Evolutionary conservation across 208 protist genomes (phyloP), one percentile per base, ranked within the genome.

Genomic region (Leishmania gerbilli): DNA sequence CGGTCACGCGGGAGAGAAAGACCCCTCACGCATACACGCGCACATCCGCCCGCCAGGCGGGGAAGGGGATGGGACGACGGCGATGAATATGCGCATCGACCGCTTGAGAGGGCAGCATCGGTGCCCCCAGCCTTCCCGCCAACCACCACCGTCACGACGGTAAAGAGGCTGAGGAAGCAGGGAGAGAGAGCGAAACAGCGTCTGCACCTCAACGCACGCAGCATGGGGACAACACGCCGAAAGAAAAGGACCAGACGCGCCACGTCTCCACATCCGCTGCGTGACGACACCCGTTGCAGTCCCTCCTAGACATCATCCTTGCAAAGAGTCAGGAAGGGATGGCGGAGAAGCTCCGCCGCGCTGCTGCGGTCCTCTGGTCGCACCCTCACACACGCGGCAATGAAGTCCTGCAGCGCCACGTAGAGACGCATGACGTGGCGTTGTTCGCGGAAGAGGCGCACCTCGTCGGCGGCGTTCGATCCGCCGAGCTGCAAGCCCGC

Each of bases 291-390:
- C 3, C 55, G 34, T n/a, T 15, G 37, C 55, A 7, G 24, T 15
- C 13, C 24, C 74, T 21, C 47, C 53, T 15, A 24, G 31, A 42
- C 21, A n/a, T 40, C 72, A 53, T 45, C 72, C 24, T 31, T 45
- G 11, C 77, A 88, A 58, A 89, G 56, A 1, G 71, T 83, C 6
- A 97, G 79, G 75, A 97, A 95, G 6, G 94, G 92, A 53, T 97
- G 94, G 8, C 71, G 84, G 27, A 95, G 85, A 27, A 97, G 76
- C 53, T 93, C 86, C 71, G 88, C 91, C 24, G 90, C 84, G 45
- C 84, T 89, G 42, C 83, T 85, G 21, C 94, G 89, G 40, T 95
- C 89, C 74, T 93, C 92, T 27, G 94, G 94, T 17, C 80, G 76
- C 68, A 95, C 80, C 31, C 71, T 88, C 62, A 95, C 79, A 71